Evolutionary conservation across 352 stramenopile species (phyloP).

Genomic region (Phytopythium delawarense): DNA sequence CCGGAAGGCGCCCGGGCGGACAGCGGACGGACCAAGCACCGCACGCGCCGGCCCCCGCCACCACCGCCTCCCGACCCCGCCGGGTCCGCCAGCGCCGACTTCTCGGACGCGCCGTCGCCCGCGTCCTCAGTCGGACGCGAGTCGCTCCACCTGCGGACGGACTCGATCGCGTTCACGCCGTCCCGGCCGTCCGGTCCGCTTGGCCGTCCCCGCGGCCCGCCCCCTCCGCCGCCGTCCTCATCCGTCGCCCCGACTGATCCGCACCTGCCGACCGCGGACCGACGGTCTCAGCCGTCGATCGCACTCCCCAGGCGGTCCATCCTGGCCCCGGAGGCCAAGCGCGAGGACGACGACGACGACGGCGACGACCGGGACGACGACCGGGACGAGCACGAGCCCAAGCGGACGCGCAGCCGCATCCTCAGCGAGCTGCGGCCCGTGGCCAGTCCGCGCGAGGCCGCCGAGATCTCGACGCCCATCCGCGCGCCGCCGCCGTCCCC

Average conservation of each 20-base stretch:
- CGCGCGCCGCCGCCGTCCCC: constrained; percentile 6
- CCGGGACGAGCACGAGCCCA: constrained; percentile 13
- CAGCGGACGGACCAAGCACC: neutral
- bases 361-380: too few species aligned
- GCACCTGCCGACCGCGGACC: neutral
- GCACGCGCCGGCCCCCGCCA: neutral
- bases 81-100: neutral
- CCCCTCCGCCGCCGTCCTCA: constrained; percentile 10
- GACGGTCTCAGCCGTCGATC: neutral
- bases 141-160: constrained; percentile 4
- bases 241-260: neutral
- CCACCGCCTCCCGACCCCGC: neutral
- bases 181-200: neutral
- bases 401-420: constrained; percentile 29
- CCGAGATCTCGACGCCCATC: constrained; percentile 1
- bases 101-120: neutral
- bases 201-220: constrained; percentile 11
- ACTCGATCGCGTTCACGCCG: constrained; percentile 6
- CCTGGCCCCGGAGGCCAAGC: constrained; percentile 17
- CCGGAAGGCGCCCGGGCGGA: neutral
- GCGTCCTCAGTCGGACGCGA: neutral
- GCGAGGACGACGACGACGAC: constrained; percentile 18
- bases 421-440: constrained; percentile 32
- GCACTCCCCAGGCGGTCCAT: constrained; percentile 29
- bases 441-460: constrained; percentile 1